Evolutionary conservation across 768 basidiomycete genomes (phyloP).

Genomic region (Trichaptum fuscoviolaceum): DNA sequence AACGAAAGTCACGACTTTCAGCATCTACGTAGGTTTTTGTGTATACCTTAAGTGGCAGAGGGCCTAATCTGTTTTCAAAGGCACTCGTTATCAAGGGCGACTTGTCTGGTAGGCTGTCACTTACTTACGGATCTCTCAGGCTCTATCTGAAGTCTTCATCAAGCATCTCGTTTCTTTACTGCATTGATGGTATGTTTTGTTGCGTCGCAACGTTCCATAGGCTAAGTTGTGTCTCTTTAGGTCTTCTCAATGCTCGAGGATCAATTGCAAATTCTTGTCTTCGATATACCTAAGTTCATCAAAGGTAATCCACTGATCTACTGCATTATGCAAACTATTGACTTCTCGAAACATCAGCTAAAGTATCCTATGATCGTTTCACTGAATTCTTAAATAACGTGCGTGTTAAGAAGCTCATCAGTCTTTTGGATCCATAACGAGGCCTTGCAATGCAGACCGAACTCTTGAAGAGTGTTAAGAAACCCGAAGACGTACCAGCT

Average conservation of each 20-base stretch:
- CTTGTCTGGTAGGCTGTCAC: not conserved
- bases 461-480: constrained; percentile 21
- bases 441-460: constrained; percentile 22
- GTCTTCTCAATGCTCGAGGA: not conserved
- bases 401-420: not conserved
- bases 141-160: too few species aligned
- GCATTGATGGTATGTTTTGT: not conserved
- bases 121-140: too few species aligned
- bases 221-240: not conserved
- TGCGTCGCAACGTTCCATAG: not conserved
- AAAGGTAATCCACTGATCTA: too few species aligned
- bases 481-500: too few species aligned
- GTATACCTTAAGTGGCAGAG: too few species aligned
- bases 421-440: too few species aligned
- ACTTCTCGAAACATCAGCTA: constrained; percentile 16
- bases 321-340: too few species aligned
- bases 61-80: not conserved
- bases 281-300: not conserved
- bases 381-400: constrained; percentile 33
- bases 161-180: not conserved
- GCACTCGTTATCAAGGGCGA: not conserved
- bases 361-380: constrained; percentile 36
- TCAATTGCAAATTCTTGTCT: not conserved
- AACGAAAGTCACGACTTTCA: not conserved
- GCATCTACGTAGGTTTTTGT: not conserved